Conservation (phyloP, 2,329 filamentous ascomycete species). For the Raffaelea arxii region DNA sequence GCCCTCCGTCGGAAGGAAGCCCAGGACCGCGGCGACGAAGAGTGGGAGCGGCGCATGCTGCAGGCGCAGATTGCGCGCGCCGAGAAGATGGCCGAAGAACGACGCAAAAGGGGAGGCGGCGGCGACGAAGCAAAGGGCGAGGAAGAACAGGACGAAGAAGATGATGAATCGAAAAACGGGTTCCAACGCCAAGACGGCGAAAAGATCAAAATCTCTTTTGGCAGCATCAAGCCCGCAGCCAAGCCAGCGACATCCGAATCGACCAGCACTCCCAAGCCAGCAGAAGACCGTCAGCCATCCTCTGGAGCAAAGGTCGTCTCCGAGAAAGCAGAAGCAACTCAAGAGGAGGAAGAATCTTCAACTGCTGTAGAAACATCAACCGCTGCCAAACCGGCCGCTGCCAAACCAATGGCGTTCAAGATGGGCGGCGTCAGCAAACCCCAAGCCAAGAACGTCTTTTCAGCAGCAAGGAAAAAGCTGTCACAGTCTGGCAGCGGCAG, state of each 20-base stretch:
- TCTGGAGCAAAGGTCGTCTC: not conserved
- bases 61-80: conserved; percentile 76
- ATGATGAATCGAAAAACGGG: conserved; percentile 30
- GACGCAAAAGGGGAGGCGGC: conserved; percentile 25
- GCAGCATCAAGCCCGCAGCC: conserved; percentile 24
- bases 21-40: conserved; percentile 84
- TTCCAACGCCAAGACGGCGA: conserved; percentile 60
- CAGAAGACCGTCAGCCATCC: not conserved
- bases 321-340: not conserved
- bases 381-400: conserved; percentile 4
- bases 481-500: conserved; percentile 43
- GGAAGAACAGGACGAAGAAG: conserved; percentile 28
- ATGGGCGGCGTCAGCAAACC: conserved; percentile 43
- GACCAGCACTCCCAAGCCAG: not conserved
- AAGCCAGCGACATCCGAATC: not conserved
- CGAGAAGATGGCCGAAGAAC: conserved; percentile 44
- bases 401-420: conserved; percentile 50
- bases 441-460: conserved; percentile 71
- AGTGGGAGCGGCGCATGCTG: conserved; percentile 75
- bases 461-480: conserved; percentile 61
- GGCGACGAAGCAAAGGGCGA: conserved; percentile 33
- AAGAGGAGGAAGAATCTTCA: conserved; percentile 9
- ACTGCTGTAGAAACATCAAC: conserved; percentile 5
- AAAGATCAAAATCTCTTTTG: conserved; percentile 65
- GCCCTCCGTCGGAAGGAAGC: conserved; percentile 74